These are phyloP conservation scores for Jatropha multifida DNA, from an alignment of 441 rosid genomes.

Conservation along the genomic window DNA sequence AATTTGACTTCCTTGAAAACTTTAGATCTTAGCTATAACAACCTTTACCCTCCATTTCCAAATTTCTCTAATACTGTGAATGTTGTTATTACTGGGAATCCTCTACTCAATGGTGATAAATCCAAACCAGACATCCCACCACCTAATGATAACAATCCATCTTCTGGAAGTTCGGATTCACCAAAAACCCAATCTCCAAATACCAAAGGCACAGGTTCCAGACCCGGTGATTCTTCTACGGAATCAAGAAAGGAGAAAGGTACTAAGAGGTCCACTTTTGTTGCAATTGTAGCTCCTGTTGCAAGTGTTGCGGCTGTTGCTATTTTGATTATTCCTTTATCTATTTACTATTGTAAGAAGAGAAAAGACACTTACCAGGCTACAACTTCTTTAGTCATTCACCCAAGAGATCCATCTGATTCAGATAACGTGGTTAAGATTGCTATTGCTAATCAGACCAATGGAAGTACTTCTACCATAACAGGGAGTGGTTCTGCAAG, in stretches of 20 bases:
- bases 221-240: constrained; percentile 27
- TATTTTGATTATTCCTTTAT: constrained; percentile 42
- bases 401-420: constrained; percentile 67
- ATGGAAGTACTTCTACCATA: constrained; percentile 46
- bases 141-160: constrained; percentile 20
- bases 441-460: constrained; percentile 47
- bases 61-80: constrained; percentile 35
- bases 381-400: constrained; percentile 58
- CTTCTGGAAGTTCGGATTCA: constrained; percentile 28
- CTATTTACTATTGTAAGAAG: constrained; percentile 47
- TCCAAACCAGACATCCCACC: constrained; percentile 27
- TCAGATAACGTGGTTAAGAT: constrained; percentile 52
- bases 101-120: constrained; percentile 26
- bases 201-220: constrained; percentile 26
- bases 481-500: constrained; percentile 52
- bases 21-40: constrained; percentile 56
- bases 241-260: constrained; percentile 26
- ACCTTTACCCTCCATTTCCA: constrained; percentile 60
- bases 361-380: constrained; percentile 30
- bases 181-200: constrained; percentile 21
- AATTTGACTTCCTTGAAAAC: constrained; percentile 43
- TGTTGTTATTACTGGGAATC: constrained; percentile 42
- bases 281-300: constrained; percentile 46
- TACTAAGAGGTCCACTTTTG: constrained; percentile 32
- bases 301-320: constrained; percentile 44